A percentile compares a stretch with the other conserved stretches of the same genome.
phyloP scores from a whole-genome alignment of 2,329 filamentous ascomycete species.

The Emergomyces pasteurianus region DNA sequence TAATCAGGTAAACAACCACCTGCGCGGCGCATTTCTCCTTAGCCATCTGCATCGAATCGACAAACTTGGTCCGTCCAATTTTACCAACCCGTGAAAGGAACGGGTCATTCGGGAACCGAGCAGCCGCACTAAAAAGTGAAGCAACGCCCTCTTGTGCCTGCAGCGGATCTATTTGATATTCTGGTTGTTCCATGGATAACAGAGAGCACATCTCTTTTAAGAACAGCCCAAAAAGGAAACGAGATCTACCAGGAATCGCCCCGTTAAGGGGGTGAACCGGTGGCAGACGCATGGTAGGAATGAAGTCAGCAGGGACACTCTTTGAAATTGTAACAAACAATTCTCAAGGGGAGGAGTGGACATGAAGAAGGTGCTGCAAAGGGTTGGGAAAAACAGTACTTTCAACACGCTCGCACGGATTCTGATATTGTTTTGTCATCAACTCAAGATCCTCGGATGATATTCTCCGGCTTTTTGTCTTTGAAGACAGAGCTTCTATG shows the following conservation, averaged over 20 bases:
- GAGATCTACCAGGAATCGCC: background rate
- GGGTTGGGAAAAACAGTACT: conserved; percentile 10
- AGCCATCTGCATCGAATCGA: conserved; percentile 5
- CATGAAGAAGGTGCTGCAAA: background rate
- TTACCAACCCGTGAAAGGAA: conserved; percentile 20
- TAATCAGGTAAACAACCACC: conserved; percentile 19
- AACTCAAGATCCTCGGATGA: conserved; percentile 9
- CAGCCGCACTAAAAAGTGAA: conserved; percentile 11
- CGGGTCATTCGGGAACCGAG: conserved; percentile 17
- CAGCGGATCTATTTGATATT: conserved; percentile 9
- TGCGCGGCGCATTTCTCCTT: conserved; percentile 16
- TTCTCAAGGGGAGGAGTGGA: background rate
- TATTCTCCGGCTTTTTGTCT: background rate
- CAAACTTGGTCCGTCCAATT: conserved; percentile 12
- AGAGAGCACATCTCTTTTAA: conserved; percentile 15
- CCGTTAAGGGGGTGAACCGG: background rate
- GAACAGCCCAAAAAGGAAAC: no score
- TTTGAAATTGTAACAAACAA: background rate
- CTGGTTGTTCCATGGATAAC: conserved; percentile 14
- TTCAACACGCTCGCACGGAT: conserved; percentile 10
- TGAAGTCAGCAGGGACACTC: background rate
- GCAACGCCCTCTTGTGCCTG: conserved; percentile 1
- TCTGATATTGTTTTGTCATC: conserved; percentile 5
- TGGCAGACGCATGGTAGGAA: background rate
- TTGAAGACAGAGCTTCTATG: background rate